These are phyloP conservation scores for Trichosporon faecale DNA, from an alignment of 1,284 basidiomycete species.

Conservation along the genomic window DNA sequence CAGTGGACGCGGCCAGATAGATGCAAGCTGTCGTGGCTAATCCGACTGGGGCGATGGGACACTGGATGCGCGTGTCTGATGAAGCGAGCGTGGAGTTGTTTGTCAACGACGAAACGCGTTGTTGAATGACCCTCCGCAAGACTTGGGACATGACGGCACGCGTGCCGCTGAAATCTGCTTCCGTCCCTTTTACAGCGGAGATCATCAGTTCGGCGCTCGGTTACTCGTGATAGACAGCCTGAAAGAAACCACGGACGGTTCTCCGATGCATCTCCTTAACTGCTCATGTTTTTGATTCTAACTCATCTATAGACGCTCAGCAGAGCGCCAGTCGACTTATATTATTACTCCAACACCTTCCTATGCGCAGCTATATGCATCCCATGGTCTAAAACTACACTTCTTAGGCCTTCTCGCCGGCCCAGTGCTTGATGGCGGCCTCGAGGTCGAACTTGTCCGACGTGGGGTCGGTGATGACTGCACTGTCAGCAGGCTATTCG, in stretches of 20 bases:
- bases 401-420: slow-evolving; percentile 37
- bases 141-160: slow-evolving; percentile 10
- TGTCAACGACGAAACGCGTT: not conserved
- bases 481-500: not conserved
- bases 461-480: slow-evolving; percentile 88
- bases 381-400: slow-evolving; percentile 11
- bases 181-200: not conserved
- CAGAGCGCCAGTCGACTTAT: not conserved
- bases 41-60: not conserved
- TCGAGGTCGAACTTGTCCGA: slow-evolving; percentile 95
- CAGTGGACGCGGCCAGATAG: not conserved
- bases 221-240: not conserved
- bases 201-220: slow-evolving; percentile 3
- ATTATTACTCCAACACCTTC: slow-evolving; percentile 1
- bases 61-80: slow-evolving; percentile 1
- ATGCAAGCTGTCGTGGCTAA: not conserved
- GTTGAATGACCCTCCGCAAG: not conserved
- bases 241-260: not conserved
- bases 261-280: not conserved
- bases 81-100: not conserved
- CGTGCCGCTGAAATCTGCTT: slow-evolving; percentile 3
- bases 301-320: slow-evolving; percentile 8
- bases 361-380: slow-evolving; percentile 12
- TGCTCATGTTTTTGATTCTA: slow-evolving; percentile 5
- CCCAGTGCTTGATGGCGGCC: slow-evolving; percentile 65